phyloP scores from a whole-genome alignment of 176 grass and related monocot genomes.

The Oryza glumipatula region DNA sequence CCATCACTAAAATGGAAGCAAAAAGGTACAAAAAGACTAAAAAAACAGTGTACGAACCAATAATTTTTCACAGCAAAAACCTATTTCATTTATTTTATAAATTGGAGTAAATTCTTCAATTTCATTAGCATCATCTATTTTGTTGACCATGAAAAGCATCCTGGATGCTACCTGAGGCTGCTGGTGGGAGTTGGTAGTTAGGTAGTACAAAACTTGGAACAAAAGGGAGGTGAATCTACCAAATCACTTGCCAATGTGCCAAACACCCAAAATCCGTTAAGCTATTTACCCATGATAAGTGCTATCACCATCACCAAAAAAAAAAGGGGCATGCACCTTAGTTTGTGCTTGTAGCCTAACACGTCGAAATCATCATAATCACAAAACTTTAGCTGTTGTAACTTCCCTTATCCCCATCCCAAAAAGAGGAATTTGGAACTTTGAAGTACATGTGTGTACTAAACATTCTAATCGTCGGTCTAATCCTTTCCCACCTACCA shows the following conservation, averaged over 20 bases:
- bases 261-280: conserved; percentile 28
- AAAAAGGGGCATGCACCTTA: background rate
- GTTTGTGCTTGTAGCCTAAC: conserved; percentile 21
- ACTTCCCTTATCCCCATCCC: background rate
- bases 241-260: conserved; percentile 3
- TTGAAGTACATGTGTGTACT: background rate
- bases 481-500: conserved; percentile 21
- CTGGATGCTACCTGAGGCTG: conserved; percentile 38
- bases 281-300: conserved; percentile 33
- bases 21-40: background rate
- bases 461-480: conserved; percentile 22
- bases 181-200: conserved; percentile 41
- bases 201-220: conserved; percentile 45
- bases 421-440: conserved; percentile 12
- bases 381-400: conserved; percentile 42
- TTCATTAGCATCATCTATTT: conserved; percentile 21
- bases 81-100: conserved; percentile 2
- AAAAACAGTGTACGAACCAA: background rate
- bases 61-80: conserved; percentile 5
- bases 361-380: conserved; percentile 47
- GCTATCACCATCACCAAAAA: conserved; percentile 7
- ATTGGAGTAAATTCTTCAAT: background rate
- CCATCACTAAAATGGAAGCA: background rate
- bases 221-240: conserved; percentile 38
- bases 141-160: conserved; percentile 13